Evolutionary conservation across 495 filamentous ascomycete species (phyloP), one percentile per base, ranked within the genome.

Genomic region (Trichodelitschia bisporula): DNA sequence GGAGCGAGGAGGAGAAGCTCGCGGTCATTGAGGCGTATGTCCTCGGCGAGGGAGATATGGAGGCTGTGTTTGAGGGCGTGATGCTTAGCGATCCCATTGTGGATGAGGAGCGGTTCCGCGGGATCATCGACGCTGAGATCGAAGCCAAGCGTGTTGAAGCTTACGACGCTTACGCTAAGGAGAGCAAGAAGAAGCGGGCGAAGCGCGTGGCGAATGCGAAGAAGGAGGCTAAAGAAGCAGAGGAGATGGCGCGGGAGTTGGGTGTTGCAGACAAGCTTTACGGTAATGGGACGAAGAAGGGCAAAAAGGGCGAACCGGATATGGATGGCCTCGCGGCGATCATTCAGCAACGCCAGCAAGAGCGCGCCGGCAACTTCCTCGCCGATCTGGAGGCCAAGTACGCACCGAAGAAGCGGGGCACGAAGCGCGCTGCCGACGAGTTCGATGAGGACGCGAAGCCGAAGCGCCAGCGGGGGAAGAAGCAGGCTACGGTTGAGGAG

Each of bases 71-170:
- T 53, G 64, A 77, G 40, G 54, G 53, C 0, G 71, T 97, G 6
- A 83, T 95, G 77, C 58, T 86, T 15, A 80, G 72, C 36, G 64
- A 84, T 45, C 67, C 76, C 4, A 43, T 82, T 0, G 74, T 84
- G 34, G 86, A 95, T 35, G 86, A 95, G 33, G 70, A 73, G 29
- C 62, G 86, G 15, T 91, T 90, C 48, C 62, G 74, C 4, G 51
- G 36, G 3, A 75, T 83, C 18, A 77, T 97, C 32, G 69, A 90
- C 41, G 53, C 64, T 27, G 89, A 75, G n/a, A 83, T 97, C 43
- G 56, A 56, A 25, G 57, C 49, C 3, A 65, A 61, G 0, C 60
- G 73, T 21, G 72, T 80, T 3, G 45, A 72, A 37, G 50, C 48
- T 1, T 82, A 68, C 47, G 53, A 60, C 15, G 57, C 61, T 13